Base-by-base conservation (phyloP, 768 basidiomycete species). In the Exsudoporus frostii region DNA sequence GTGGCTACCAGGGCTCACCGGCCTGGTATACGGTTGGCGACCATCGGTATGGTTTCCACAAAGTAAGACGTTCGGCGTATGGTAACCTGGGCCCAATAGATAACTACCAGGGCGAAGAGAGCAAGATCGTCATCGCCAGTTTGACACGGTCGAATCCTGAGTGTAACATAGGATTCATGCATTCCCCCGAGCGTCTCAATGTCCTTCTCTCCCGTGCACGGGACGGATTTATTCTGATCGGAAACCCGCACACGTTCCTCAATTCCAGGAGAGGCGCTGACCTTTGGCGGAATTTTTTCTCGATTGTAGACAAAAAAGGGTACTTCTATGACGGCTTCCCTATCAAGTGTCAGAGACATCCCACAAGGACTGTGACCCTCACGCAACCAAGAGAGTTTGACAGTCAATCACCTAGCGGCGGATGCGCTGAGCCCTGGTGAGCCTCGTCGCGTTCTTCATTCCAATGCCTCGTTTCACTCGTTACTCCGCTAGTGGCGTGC, bases 61-160 rank as follows among this genome's bases (percentile, higher is more conserved):
- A 7, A n/a, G 10, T 17, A 24, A 39, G 2, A 14, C 1, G 7
- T 24, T 8, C 6, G 8, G 34, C 15, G 29, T 7, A 17, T 48
- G 3, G 40, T 25, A 57, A 47, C 24, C 7, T 17, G n/a, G n/a
- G n/a, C 14, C 27, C 5, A 24, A 15, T 50, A 87, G 87, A 89
- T 55, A 89, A 89, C 59, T 89, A 87, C 56, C 86, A 88, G 60
- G 86, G 86, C 11, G 87, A 89, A 59, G 86, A 88, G 63, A 82
- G 82, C 36, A 76, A 88, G 29, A 82, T 89, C 34, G 83, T 89
- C 38, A 74, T 89, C 22, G 74, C 75, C 20, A 82, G 79, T 13
- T 64, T 89, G 20, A 85, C 83, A 0, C 68, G 87, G 37, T 86
- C 85, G 60, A 88, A 89, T 55, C 15, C 69, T 0, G 57, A 68